Evolutionary conservation across 768 basidiomycete genomes (phyloP).

Genomic region (Sporobolomyces pararoseus): DNA sequence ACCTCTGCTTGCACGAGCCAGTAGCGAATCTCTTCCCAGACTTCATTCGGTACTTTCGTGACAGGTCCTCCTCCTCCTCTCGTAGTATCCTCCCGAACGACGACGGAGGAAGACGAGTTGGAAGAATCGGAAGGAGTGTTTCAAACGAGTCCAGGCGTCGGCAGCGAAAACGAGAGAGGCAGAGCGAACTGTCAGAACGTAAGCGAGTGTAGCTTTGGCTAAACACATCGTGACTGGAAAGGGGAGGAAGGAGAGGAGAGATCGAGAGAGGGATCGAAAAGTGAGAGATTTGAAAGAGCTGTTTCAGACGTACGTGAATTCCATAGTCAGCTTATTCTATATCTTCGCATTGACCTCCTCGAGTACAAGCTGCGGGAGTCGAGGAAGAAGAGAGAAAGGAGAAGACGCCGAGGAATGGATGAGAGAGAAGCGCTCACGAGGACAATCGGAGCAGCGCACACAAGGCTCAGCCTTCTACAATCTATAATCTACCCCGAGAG

Average conservation of each 20-base stretch:
- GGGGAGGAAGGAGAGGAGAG: background rate
- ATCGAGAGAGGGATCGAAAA: no score
- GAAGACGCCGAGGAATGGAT: no score
- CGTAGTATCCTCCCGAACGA: background rate
- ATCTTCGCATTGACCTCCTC: no score
- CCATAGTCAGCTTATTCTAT: no score
- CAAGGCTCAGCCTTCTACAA: no score
- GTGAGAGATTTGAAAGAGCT: no score
- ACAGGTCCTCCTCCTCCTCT: background rate
- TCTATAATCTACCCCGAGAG: no score
- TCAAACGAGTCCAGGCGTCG: background rate
- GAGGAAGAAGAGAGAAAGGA: no score
- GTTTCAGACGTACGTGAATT: no score
- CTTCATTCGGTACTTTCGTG: background rate
- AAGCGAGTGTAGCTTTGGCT: background rate
- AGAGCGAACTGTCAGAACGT: background rate
- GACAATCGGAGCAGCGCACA: no score
- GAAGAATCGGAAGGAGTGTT: background rate
- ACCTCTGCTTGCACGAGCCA: background rate
- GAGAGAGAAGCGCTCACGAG: no score
- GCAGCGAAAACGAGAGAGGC: slow-evolving; percentile 2
- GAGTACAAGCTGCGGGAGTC: no score
- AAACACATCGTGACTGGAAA: background rate
- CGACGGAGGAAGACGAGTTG: slow-evolving; percentile 4
- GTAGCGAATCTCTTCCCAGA: slow-evolving; percentile 3